Conservation (phyloP, 177 flowering plant species). For the Tripterygium wilfordii region DNA sequence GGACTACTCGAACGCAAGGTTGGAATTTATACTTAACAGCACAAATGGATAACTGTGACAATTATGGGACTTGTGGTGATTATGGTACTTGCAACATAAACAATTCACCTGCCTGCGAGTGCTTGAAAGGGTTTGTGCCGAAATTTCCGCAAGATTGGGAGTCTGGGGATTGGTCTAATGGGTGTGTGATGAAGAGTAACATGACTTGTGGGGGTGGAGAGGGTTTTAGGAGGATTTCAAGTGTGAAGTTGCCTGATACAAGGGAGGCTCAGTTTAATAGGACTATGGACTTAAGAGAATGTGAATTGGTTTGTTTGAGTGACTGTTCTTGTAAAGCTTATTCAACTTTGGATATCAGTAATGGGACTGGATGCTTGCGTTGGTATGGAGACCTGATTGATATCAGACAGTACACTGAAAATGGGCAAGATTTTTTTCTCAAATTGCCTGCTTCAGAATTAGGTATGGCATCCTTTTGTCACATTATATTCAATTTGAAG, state of each 20-base stretch:
- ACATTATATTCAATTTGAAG: neutral
- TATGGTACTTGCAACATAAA: neutral
- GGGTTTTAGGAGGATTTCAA: neutral
- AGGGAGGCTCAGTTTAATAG: constrained; percentile 9
- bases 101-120: neutral
- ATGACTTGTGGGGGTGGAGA: neutral
- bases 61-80: neutral
- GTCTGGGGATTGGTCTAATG: constrained; percentile 1
- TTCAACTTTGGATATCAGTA: no score
- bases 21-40: constrained; percentile 8
- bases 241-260: constrained; percentile 14
- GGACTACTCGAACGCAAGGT: neutral
- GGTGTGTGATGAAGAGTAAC: neutral
- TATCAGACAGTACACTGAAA: neutral
- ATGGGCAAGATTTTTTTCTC: constrained; percentile 12
- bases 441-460: neutral
- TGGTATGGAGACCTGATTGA: constrained; percentile 33
- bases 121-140: neutral
- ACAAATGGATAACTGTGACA: constrained; percentile 18
- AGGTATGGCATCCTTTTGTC: neutral
- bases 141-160: neutral
- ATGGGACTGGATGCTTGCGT: constrained; percentile 22
- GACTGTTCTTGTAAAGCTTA: no score
- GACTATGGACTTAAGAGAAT: constrained; percentile 6
- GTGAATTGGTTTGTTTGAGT: no score